A percentile compares a stretch with the other conserved stretches of the same genome.
phyloP scores from a whole-genome alignment of 192 early-diverging fungal genomes.

The Mortierella antarctica region DNA sequence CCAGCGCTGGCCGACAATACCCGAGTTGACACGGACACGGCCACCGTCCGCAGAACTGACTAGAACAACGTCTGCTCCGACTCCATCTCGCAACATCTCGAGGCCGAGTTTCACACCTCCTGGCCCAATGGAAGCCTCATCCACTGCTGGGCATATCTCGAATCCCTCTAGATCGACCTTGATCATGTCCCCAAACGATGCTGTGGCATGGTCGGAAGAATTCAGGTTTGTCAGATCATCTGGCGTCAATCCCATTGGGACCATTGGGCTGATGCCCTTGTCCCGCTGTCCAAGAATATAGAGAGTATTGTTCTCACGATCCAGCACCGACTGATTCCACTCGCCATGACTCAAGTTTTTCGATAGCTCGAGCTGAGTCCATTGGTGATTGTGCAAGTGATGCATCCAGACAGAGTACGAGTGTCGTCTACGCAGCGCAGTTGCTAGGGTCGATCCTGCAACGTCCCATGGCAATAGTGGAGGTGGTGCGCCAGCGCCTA shows the following conservation, averaged over 20 bases:
- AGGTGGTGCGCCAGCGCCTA: not conserved
- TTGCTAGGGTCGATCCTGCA: not conserved
- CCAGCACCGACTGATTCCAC: constrained; percentile 35
- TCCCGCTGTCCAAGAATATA: constrained; percentile 32
- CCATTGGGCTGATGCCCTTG: not conserved
- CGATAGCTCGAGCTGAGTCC: constrained; percentile 48
- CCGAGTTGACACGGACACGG: constrained; percentile 45
- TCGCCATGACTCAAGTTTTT: constrained; percentile 22
- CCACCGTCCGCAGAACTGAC: constrained; percentile 48
- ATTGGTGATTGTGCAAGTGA: constrained; percentile 43
- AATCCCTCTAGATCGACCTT: constrained; percentile 44
- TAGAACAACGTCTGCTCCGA: constrained; percentile 38
- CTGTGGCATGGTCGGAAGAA: not conserved
- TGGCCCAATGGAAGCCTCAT: constrained; percentile 33
- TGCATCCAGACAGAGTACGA: constrained; percentile 44
- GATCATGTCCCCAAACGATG: constrained; percentile 29
- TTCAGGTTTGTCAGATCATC: not conserved
- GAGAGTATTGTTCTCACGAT: constrained; percentile 23
- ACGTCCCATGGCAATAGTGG: not conserved
- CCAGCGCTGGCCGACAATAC: constrained; percentile 48
- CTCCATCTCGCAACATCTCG: constrained; percentile 38
- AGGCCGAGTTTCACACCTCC: constrained; percentile 34
- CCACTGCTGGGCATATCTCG: constrained; percentile 35
- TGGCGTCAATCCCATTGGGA: not conserved
- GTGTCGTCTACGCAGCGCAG: not conserved